Percentiles rank a stretch among this genome's conserved stretches.
These are phyloP conservation scores for Schizophyllum commune DNA, from an alignment of 1,284 basidiomycete species.

Conservation along the genomic window DNA sequence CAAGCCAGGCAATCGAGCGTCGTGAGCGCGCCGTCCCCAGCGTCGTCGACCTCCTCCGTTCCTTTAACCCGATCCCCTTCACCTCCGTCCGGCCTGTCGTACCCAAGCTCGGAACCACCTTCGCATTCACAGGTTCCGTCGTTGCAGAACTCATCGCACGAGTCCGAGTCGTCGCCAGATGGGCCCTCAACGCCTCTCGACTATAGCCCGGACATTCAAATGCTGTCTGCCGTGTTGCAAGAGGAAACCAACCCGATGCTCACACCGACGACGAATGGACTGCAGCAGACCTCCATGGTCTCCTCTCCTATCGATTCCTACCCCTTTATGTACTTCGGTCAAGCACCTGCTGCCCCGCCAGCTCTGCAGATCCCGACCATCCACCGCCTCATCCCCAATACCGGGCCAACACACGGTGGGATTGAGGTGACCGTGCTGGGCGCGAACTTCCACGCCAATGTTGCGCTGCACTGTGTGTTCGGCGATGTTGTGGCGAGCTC, in stretches of 20 bases:
- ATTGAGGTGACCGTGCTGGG: slow-evolving; percentile 94
- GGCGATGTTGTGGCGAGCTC: slow-evolving; percentile 78
- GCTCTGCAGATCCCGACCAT: slow-evolving; percentile 57
- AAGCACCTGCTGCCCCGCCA: slow-evolving; percentile 35
- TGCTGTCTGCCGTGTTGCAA: slow-evolving; percentile 18
- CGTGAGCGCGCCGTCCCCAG: slow-evolving; percentile 41
- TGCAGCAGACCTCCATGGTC: not conserved
- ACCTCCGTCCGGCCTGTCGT: slow-evolving; percentile 42
- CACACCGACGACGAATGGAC: not conserved
- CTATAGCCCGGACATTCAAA: slow-evolving; percentile 25
- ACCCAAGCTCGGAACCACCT: slow-evolving; percentile 24
- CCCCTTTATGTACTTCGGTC: slow-evolving; percentile 59
- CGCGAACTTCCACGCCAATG: slow-evolving; percentile 72
- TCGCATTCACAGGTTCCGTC: not conserved
- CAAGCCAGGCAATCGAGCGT: slow-evolving; percentile 44
- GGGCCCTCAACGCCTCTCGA: slow-evolving; percentile 31
- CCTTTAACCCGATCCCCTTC: slow-evolving; percentile 18
- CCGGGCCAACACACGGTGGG: slow-evolving; percentile 89
- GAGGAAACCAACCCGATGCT: not conserved
- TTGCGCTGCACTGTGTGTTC: slow-evolving; percentile 76
- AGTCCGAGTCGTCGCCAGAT: slow-evolving; percentile 37
- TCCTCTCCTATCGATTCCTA: slow-evolving; percentile 23
- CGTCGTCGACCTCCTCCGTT: slow-evolving; percentile 19
- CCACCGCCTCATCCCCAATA: slow-evolving; percentile 82
- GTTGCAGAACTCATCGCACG: slow-evolving; percentile 22